A percentile compares a stretch with the other conserved stretches of the same genome.
These are phyloP conservation scores for Cyclotella baltica DNA, from an alignment of 108 stramenopile genomes.

Conservation along the genomic window DNA sequence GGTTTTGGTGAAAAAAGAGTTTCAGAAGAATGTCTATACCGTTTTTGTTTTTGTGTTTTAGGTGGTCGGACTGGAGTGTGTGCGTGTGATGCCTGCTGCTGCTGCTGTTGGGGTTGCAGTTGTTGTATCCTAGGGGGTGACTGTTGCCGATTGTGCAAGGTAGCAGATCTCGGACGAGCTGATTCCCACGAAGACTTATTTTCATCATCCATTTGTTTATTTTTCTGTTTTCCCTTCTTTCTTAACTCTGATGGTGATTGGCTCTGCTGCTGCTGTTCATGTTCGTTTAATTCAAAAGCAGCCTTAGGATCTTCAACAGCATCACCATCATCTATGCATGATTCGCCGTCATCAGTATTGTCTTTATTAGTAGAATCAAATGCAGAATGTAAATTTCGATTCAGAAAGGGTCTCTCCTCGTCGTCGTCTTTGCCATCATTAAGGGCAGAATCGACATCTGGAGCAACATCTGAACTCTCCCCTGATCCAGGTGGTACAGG, in stretches of 20 bases:
- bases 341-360: not conserved
- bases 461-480: not conserved
- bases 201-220: not conserved
- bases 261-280: not conserved
- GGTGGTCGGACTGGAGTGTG: not conserved
- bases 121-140: slow-evolving; percentile 12
- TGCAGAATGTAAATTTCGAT: slow-evolving; percentile 9
- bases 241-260: not conserved
- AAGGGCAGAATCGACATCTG: not conserved
- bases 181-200: not conserved
- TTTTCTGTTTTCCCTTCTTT: not conserved
- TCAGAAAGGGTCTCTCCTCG: slow-evolving; percentile 6
- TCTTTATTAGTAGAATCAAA: slow-evolving; percentile 12
- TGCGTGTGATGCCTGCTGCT: not conserved
- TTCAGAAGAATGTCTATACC: slow-evolving; percentile 4
- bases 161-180: not conserved
- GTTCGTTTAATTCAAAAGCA: too few species aligned
- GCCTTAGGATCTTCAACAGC: not conserved
- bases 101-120: not conserved
- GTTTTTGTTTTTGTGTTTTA: slow-evolving; percentile 20
- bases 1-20: slow-evolving; percentile 33
- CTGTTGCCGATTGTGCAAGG: not conserved
- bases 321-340: not conserved
- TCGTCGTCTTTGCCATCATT: not conserved
- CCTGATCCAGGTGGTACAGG: slow-evolving; percentile 8